Percentiles rank a stretch among this genome's conserved stretches.
Conservation (phyloP, 2,329 filamentous ascomycete genomes). For the Didymella sp. region DNA sequence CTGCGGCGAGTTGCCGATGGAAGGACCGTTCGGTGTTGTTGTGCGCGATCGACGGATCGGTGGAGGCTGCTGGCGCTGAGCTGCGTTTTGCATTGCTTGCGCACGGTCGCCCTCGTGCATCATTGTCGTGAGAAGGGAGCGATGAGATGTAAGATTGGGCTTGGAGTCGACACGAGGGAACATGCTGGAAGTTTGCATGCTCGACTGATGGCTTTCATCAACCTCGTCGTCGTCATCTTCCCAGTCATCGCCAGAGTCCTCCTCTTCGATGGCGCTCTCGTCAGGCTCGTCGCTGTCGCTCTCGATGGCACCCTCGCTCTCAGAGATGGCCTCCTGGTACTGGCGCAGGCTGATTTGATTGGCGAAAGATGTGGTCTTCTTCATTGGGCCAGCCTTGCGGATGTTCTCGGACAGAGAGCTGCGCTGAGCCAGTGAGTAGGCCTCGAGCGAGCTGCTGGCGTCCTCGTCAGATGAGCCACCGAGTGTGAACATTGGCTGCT, state of each 20-base stretch:
- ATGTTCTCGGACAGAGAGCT: constrained; percentile 64
- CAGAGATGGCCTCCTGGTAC: constrained; percentile 63
- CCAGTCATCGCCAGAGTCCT: constrained; percentile 58
- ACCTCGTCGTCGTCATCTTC: constrained; percentile 71
- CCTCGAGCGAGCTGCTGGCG: constrained; percentile 77
- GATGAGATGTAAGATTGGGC: constrained; percentile 81
- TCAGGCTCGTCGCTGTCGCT: constrained; percentile 64
- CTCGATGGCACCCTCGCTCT: constrained; percentile 67
- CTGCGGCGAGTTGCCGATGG: constrained; percentile 65
- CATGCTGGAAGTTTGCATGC: constrained; percentile 77
- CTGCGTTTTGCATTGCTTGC: constrained; percentile 71
- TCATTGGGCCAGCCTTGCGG: constrained; percentile 55
- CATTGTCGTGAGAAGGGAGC: constrained; percentile 88
- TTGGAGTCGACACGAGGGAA: constrained; percentile 93
- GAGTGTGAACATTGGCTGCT: constrained; percentile 74
- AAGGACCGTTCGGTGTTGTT: constrained; percentile 73
- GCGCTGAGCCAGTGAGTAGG: constrained; percentile 57
- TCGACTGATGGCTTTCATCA: constrained; percentile 81
- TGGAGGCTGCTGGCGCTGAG: constrained; percentile 64
- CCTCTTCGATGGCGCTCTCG: constrained; percentile 68
- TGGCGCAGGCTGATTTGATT: constrained; percentile 74
- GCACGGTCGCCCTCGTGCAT: constrained; percentile 81
- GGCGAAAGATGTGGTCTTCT: constrained; percentile 84
- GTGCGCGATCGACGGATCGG: constrained; percentile 66
- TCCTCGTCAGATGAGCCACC: constrained; percentile 85